Evolutionary conservation across 768 basidiomycete species (phyloP), one percentile per base, ranked within the genome.

Genomic region (Termitomyces sp.): DNA sequence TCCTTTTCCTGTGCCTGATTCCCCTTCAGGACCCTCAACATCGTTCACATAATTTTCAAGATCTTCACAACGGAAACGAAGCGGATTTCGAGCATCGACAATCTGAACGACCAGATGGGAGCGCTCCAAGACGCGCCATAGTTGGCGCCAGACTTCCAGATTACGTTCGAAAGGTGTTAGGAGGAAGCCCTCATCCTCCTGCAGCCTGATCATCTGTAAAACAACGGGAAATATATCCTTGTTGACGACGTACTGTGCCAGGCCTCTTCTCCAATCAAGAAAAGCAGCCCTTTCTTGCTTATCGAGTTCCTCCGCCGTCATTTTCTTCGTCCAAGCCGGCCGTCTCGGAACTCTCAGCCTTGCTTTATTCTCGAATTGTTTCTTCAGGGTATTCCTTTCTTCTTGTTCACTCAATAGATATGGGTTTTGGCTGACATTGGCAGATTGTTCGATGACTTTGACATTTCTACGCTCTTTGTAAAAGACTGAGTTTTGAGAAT

Each of bases 101-200:
- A 99, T 96, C 71, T 98, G 94, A 2, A 98, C 90, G 32, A 98
- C 74, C 24, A 99, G 83, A 64, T 97, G 92, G 1, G 96, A 97
- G 22, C 94, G 84, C 73, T 99, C 97, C 9, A 97, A 74, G 1
- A 98, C 97, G 52, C 97, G 81, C 97, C 97, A 99, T 8, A 99
- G 81, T 67, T 99, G 97, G 43, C 97, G 79, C 96, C 97, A 98
- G 13, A 99, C 97, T 77, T 98, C 95, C 32, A 99, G 74, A 67
- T 98, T 99, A 49, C 94, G 88, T 68, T 99, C 97, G 66, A 97
- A 99, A 5, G 94, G 96, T 0, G 95, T 96, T 1, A 98, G 77
- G n/a, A 98, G 80, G 29, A 98, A 83, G 41, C 85, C 82, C 56
- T 96, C 89, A 59, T 82, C 78, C 65, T 97, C 94, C 68, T 96